Conservation (phyloP, 768 basidiomycete species). For the Lactarius sanguifluus region DNA sequence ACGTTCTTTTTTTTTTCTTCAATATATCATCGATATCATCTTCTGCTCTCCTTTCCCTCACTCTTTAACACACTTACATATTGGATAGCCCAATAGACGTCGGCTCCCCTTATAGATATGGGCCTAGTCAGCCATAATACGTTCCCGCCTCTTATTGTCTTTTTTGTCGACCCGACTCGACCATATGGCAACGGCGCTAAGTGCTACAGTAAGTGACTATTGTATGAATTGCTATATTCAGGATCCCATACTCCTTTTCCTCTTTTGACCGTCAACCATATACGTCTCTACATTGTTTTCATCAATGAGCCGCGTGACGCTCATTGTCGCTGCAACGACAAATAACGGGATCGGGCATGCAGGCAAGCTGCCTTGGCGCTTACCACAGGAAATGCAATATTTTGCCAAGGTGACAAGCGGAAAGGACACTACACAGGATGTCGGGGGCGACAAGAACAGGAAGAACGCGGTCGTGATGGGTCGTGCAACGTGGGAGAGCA, state of each 20-base stretch:
- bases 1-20: background rate
- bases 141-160: background rate
- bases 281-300: background rate
- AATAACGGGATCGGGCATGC: slow-evolving; percentile 84
- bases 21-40: background rate
- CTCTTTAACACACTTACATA: background rate
- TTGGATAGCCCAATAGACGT: background rate
- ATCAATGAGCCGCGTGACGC: slow-evolving; percentile 43
- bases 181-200: no score
- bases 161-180: no score
- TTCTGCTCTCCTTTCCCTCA: background rate
- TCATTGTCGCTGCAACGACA: slow-evolving; percentile 91
- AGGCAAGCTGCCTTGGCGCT: slow-evolving; percentile 80
- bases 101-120: background rate
- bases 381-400: slow-evolving; percentile 88
- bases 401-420: slow-evolving; percentile 78
- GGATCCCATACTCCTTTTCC: background rate
- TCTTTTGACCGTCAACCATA: background rate
- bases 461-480: slow-evolving; percentile 92
- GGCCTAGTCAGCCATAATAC: background rate
- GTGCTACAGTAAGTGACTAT: no score
- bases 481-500: slow-evolving; percentile 96
- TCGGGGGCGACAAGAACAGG: slow-evolving; percentile 17
- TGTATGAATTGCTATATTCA: no score
- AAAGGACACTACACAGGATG: slow-evolving; percentile 45